Evolutionary conservation across 179 eudicot species (phyloP), one percentile per base, ranked within the genome.

Genomic region (Carnegiea gigantea): DNA sequence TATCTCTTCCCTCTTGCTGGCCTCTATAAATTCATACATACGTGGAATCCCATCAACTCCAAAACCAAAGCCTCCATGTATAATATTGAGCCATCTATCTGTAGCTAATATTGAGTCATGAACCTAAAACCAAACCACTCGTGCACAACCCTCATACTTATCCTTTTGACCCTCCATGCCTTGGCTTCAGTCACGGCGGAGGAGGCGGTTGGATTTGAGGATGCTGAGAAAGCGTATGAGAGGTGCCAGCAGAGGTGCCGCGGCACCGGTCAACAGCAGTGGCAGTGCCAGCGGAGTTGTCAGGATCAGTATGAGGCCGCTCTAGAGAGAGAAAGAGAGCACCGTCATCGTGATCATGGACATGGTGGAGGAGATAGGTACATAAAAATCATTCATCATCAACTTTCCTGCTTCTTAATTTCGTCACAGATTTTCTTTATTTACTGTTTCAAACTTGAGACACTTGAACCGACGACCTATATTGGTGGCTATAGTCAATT

Each of bases 221-320:
- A 77, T 40, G 79, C 83, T 0, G 70, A 84, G 75, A 51, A 11
- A 18, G 81, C 77, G 70, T 84, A 84, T 18, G 86, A 84, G 76
- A 33, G 75, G 28, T 84, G 83, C 21, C 86, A 84, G 46, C 21
- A 70, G 33, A 23, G 68, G 40, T 84, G 86, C 24, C 28, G 30
- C 0, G 86, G 81, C 54, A 15, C 83, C 6, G 86, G 86, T 10
- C 59, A n/a, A 46, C 9, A 59, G 60, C 81, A 77, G 38, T 84
- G 86, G 86, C 49, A 72, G 38, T 84, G 86, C 62, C 86, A 84
- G 64, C 48, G 78, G 36, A 72, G 30, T 24, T 84, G 86, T 20
- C 78, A 77, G 49, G 86, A 80, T 77, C 51, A 43, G 30, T 80
- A 80, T 2, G 86, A 84, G 81, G 77, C 81, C 0, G 83, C 78